A percentile compares a stretch with the other conserved stretches of the same genome.
Evolutionary conservation across 1,284 basidiomycete species (phyloP).

Genomic region (Moesziomyces sp.): DNA sequence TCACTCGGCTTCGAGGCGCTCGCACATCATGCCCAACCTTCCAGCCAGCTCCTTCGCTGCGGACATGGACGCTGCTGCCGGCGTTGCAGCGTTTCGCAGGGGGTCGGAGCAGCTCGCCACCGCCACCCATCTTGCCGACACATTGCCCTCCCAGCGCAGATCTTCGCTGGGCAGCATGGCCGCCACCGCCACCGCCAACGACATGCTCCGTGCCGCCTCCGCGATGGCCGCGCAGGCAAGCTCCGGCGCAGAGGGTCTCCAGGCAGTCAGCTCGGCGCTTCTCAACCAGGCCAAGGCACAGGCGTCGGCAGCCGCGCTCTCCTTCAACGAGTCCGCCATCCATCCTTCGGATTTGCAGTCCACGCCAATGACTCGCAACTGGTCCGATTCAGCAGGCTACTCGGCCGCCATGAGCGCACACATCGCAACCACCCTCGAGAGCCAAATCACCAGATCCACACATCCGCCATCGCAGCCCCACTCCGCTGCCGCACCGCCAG

Average conservation of each 20-base stretch:
- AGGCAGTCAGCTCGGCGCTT: constrained; percentile 52
- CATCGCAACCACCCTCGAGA: constrained; percentile 36
- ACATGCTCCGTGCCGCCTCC: constrained; percentile 54
- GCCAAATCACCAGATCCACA: constrained; percentile 20
- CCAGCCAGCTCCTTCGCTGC: constrained; percentile 25
- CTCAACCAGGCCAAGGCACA: constrained; percentile 51
- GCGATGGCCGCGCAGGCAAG: constrained; percentile 52
- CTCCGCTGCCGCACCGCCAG: constrained; percentile 11
- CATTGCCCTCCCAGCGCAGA: constrained; percentile 16
- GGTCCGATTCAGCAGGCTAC: constrained; percentile 43
- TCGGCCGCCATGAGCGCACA: constrained; percentile 55
- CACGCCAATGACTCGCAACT: constrained; percentile 33
- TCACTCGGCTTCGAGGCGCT: neutral
- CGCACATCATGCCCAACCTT: constrained; percentile 27
- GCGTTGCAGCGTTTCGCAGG: constrained; percentile 20
- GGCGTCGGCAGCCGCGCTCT: constrained; percentile 22
- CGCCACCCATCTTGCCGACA: neutral
- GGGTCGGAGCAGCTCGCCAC: constrained; percentile 33
- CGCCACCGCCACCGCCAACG: constrained; percentile 33
- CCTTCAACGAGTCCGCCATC: constrained; percentile 4
- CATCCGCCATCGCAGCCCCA: neutral
- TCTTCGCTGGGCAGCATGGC: constrained; percentile 18
- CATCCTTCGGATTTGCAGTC: constrained; percentile 11
- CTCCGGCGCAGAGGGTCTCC: constrained; percentile 46
- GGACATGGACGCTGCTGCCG: neutral